Evolutionary conservation across 371 early-diverging fungal species (phyloP), one percentile per base, ranked within the genome.

Genomic region (Mortierella sp.): DNA sequence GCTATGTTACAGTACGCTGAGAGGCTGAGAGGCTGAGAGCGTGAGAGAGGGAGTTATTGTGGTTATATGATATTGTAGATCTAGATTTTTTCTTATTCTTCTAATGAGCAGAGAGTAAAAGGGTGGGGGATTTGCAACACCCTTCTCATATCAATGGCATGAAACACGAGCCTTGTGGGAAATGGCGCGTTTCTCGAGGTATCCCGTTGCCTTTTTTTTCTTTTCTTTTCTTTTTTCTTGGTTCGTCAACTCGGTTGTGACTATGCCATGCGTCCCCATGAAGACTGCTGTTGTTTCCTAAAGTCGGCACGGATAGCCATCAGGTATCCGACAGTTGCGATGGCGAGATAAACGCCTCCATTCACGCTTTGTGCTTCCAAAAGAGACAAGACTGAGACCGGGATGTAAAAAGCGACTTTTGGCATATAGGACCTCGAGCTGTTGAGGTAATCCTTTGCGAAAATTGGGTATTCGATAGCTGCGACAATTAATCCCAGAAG

Each of bases 261-360:
- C 11, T 73, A 79, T 68, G 75, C 37, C 60, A 79, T 32, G 2
- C 75, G 74, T n/a, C 68, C 64, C 11, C 37, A 64, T 14, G 64
- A 55, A 10, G 70, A 32, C 1, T 67, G 20, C 14, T 75, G 67
- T 22, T 75, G 70, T 26, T 75, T 75, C 52, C 37, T 49, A 58
- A 75, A 81, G n/a, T 75, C 76, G 30, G 35, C 73, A 0, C 81
- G 72, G 54, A 81, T 72, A 6, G 81, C 81, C 73, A 72, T 65
- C 24, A 81, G 20, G 11, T 81, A 81, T 20, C 73, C 81, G 11
- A 81, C 28, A 24, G 67, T 75, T 22, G 73, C 81, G 35, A 81
- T 81, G 18, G 73, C 70, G 2, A 81, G 73, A 51, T 81, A 81
- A 30, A 72, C 64, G 24, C 70, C 75, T 62, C 81, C 81, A 30